Evolutionary conservation across 148 eudicot genomes (phyloP).

Genomic region (Vaccinium darrowii): DNA sequence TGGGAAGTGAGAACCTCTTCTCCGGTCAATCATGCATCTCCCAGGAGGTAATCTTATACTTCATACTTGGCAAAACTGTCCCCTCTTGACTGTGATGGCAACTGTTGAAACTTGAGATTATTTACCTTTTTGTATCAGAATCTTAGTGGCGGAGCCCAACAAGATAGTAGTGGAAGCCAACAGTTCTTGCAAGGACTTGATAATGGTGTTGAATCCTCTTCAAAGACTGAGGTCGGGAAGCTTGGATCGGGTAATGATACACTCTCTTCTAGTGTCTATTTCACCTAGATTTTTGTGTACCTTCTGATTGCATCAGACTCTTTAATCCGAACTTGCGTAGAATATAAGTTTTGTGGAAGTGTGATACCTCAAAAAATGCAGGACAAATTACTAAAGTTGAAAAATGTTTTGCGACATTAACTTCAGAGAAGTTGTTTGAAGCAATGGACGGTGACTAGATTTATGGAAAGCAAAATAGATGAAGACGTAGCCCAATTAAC

Average conservation of each 20-base stretch:
- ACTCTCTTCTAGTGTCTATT: background rate
- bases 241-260: conserved; percentile 43
- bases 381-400: background rate
- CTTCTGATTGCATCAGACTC: background rate
- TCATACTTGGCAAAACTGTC: background rate
- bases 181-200: conserved; percentile 22
- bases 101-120: background rate
- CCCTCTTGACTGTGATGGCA: background rate
- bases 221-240: conserved; percentile 33
- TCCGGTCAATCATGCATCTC: conserved; percentile 36
- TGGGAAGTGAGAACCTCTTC: conserved; percentile 28
- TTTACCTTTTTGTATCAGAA: conserved; percentile 31
- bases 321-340: background rate
- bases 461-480: background rate
- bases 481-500: background rate
- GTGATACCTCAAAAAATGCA: background rate
- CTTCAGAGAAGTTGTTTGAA: background rate
- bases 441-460: background rate
- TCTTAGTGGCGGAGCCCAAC: conserved; percentile 30
- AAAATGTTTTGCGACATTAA: background rate
- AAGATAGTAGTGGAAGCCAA: conserved; percentile 31
- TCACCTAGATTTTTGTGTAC: background rate
- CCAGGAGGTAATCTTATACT: conserved; percentile 45
- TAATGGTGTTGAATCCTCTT: conserved; percentile 43
- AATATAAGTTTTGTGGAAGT: background rate